These are phyloP conservation scores for Candida suzukii DNA, from an alignment of 805 yeast species.

Conservation along the genomic window DNA sequence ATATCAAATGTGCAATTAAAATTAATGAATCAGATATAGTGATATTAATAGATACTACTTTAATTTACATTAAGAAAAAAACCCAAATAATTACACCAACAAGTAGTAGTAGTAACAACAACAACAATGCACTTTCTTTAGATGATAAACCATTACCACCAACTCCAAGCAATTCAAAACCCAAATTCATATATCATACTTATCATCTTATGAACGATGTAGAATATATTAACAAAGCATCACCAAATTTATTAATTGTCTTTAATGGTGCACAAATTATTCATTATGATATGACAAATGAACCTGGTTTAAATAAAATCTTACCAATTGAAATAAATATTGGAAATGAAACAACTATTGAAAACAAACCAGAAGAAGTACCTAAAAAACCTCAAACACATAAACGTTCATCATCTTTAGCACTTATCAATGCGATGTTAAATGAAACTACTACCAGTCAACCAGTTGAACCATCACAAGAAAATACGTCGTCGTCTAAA, in stretches of 20 bases:
- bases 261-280: slow-evolving; percentile 28
- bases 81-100: too few species aligned
- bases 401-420: not conserved
- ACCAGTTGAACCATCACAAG: too few species aligned
- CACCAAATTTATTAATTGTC: slow-evolving; percentile 17
- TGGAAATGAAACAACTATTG: slow-evolving; percentile 21
- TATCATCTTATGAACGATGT: slow-evolving; percentile 16
- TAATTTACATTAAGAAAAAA: slow-evolving; percentile 18
- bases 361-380: not conserved
- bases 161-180: slow-evolving; percentile 4
- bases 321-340: slow-evolving; percentile 23
- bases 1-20: slow-evolving; percentile 19
- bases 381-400: not conserved
- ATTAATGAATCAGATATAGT: slow-evolving; percentile 22
- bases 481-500: not conserved
- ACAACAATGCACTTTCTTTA: too few species aligned
- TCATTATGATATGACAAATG: slow-evolving; percentile 21
- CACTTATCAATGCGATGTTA: too few species aligned
- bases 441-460: too few species aligned
- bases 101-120: too few species aligned
- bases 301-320: slow-evolving; percentile 13
- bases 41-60: slow-evolving; percentile 21
- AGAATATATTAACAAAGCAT: slow-evolving; percentile 25
- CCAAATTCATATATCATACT: slow-evolving; percentile 15
- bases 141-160: slow-evolving; percentile 1